Percentiles rank a stretch among this genome's conserved stretches.
phyloP scores from a whole-genome alignment of 2,329 filamentous ascomycete species.

The Calonectria montana region DNA sequence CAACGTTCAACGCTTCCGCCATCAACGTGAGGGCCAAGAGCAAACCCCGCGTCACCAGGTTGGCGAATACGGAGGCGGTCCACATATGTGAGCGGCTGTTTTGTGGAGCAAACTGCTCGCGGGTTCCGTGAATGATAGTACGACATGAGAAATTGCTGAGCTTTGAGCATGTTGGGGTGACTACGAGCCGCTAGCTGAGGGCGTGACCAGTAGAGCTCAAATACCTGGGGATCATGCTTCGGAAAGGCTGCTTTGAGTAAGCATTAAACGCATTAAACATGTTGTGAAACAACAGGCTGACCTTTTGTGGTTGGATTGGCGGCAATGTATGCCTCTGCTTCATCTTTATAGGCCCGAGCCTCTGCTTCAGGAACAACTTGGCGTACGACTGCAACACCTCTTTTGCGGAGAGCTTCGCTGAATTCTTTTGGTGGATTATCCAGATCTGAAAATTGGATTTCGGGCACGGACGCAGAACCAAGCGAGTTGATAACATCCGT shows the following conservation, averaged over 20 bases:
- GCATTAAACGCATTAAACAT: neutral
- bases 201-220: slow-evolving; percentile 10
- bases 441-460: slow-evolving; percentile 3
- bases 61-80: slow-evolving; percentile 78
- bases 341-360: slow-evolving; percentile 7
- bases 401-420: neutral
- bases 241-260: neutral
- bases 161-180: slow-evolving; percentile 23
- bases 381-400: slow-evolving; percentile 7
- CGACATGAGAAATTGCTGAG: slow-evolving; percentile 21
- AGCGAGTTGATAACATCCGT: neutral
- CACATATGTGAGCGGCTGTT: slow-evolving; percentile 73
- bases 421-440: neutral
- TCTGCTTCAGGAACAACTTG: slow-evolving; percentile 5
- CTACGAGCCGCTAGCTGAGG: slow-evolving; percentile 17
- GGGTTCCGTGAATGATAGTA: slow-evolving; percentile 9
- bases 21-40: slow-evolving; percentile 79
- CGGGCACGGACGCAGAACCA: neutral
- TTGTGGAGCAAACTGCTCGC: neutral
- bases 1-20: slow-evolving; percentile 81
- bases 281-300: neutral
- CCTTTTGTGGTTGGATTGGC: slow-evolving; percentile 8
- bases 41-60: slow-evolving; percentile 77
- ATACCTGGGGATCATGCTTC: slow-evolving; percentile 3
- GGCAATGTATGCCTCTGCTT: slow-evolving; percentile 11